Evolutionary conservation across 2,329 filamentous ascomycete genomes (phyloP).

Genomic region (Graphilbum sp.): DNA sequence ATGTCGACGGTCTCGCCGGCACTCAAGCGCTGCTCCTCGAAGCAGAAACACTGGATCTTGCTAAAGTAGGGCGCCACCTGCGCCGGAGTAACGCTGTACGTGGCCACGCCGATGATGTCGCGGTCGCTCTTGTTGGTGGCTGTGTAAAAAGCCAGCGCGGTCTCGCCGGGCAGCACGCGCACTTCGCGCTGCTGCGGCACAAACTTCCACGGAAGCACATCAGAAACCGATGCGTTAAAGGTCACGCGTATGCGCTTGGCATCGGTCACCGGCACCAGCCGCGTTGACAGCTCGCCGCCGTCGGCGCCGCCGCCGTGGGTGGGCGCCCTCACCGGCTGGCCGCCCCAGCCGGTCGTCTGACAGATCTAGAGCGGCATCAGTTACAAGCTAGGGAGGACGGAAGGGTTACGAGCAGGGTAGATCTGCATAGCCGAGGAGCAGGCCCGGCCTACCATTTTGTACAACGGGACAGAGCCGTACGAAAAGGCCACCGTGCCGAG

Average conservation of each 20-base stretch:
- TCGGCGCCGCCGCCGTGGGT: slow-evolving; percentile 40
- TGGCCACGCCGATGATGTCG: slow-evolving; percentile 96
- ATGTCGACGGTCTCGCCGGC: slow-evolving; percentile 97
- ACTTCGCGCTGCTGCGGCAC: slow-evolving; percentile 93
- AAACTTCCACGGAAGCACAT: slow-evolving; percentile 95
- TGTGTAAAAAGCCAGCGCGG: slow-evolving; percentile 91
- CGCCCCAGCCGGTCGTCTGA: slow-evolving; percentile 79
- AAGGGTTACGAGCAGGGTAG: too few relatives aligned
- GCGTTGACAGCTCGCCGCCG: slow-evolving; percentile 50
- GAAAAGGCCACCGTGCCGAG: slow-evolving; percentile 65
- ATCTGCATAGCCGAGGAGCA: too few relatives aligned
- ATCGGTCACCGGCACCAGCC: slow-evolving; percentile 64
- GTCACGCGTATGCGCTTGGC: slow-evolving; percentile 84
- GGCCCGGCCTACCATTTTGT: slow-evolving; percentile 85
- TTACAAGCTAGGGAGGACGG: background rate
- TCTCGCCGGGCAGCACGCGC: slow-evolving; percentile 86
- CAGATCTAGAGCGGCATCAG: slow-evolving; percentile 44
- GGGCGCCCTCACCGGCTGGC: slow-evolving; percentile 73
- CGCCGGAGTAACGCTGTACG: slow-evolving; percentile 89
- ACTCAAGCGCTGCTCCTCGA: slow-evolving; percentile 88
- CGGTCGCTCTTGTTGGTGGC: slow-evolving; percentile 79
- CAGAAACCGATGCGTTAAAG: slow-evolving; percentile 89
- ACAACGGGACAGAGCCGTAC: slow-evolving; percentile 72
- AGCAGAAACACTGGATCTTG: slow-evolving; percentile 99
- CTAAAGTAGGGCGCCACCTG: slow-evolving; percentile 96